phyloP scores from a whole-genome alignment of 371 early-diverging fungal genomes.

The Funneliformis caledonium region DNA sequence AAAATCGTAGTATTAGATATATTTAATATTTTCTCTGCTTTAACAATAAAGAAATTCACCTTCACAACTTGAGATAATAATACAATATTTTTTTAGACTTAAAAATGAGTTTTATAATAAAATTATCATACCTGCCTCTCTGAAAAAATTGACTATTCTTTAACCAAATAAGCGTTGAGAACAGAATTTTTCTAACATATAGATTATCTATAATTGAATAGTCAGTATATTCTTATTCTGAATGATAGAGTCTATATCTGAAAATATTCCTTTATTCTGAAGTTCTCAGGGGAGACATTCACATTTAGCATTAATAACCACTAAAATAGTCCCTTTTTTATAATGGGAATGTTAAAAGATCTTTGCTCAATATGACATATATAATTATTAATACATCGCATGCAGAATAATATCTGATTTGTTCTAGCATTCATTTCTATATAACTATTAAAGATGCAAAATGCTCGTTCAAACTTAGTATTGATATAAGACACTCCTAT shows the following conservation, averaged over 20 bases:
- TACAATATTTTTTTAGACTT: not conserved
- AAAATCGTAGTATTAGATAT: slow-evolving; percentile 28
- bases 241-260: too few species aligned
- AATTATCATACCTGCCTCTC: too few species aligned
- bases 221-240: too few species aligned
- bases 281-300: not conserved
- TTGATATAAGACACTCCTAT: slow-evolving; percentile 30
- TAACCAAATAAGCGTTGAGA: too few species aligned
- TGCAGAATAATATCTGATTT: too few species aligned
- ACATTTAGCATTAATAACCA: slow-evolving; percentile 19
- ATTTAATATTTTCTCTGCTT: slow-evolving; percentile 34
- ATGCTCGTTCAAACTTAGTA: slow-evolving; percentile 33
- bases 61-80: too few species aligned
- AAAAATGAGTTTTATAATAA: slow-evolving; percentile 10
- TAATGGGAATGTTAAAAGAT: not conserved
- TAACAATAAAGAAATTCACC: not conserved
- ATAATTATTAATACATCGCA: too few species aligned
- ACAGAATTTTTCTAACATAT: too few species aligned
- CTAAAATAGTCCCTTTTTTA: slow-evolving; percentile 18
- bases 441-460: not conserved
- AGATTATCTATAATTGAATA: too few species aligned
- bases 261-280: too few species aligned
- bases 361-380: too few species aligned
- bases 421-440: too few species aligned
- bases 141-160: slow-evolving; percentile 10